Percentiles rank a stretch among this genome's conserved stretches.
phyloP scores from a whole-genome alignment of 202 grass and related monocot genomes.

The Brachypodium distachyon region DNA sequence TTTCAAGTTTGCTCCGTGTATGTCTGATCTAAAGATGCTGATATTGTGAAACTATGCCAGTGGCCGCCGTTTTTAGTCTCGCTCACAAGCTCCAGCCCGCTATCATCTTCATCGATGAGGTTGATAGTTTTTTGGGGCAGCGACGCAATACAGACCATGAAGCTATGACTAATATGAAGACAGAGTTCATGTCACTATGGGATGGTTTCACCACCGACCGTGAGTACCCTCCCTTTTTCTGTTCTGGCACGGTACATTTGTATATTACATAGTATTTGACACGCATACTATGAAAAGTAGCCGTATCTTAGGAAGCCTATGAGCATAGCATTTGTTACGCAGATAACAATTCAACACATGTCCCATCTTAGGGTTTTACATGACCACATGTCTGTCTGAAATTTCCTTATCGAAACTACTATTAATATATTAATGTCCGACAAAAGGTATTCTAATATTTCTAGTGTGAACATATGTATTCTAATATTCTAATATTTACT shows the following conservation, averaged over 20 bases:
- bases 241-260: neutral
- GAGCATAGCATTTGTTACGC: neutral
- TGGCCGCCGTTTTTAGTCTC: slow-evolving; percentile 84
- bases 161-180: slow-evolving; percentile 98
- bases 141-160: slow-evolving; percentile 79
- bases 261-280: neutral
- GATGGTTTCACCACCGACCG: slow-evolving; percentile 97
- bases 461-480: too few relatives aligned
- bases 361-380: neutral
- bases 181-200: slow-evolving; percentile 99
- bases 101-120: slow-evolving; percentile 98
- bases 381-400: neutral
- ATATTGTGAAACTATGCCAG: slow-evolving; percentile 26
- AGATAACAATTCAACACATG: neutral
- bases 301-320: neutral
- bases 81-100: slow-evolving; percentile 92
- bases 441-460: too few relatives aligned
- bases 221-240: slow-evolving; percentile 30
- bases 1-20: neutral
- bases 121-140: slow-evolving; percentile 93
- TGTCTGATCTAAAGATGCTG: neutral
- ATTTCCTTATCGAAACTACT: neutral
- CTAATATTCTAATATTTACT: too few relatives aligned
- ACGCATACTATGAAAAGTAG: too few relatives aligned
- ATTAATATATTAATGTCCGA: too few relatives aligned